Evolutionary conservation across 345 rosid species (phyloP).

Genomic region (Camelina neglecta): DNA sequence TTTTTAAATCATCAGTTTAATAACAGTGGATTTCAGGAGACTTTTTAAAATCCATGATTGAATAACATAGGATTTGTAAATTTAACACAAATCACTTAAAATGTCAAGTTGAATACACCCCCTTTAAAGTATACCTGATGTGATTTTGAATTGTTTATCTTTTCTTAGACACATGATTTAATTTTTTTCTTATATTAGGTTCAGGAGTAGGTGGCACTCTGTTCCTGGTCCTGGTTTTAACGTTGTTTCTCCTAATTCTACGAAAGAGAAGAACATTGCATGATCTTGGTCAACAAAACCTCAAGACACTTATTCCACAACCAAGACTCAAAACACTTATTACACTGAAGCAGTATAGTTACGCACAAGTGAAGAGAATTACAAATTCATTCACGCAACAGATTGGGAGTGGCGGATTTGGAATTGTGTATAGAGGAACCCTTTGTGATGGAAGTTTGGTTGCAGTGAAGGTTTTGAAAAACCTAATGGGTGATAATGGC

Average conservation of each 20-base stretch:
- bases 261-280: neutral
- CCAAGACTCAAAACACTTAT: neutral
- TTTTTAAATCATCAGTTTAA: no score
- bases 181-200: neutral
- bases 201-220: neutral
- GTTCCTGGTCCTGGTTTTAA: neutral
- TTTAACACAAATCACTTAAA: no score
- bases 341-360: neutral
- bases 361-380: neutral
- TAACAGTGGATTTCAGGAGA: no score
- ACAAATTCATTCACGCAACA: neutral
- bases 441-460: slow-evolving; percentile 2
- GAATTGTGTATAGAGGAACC: slow-evolving; percentile 5
- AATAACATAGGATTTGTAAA: no score
- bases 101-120: no score
- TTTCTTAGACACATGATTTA: neutral
- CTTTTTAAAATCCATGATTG: no score
- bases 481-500: slow-evolving; percentile 33
- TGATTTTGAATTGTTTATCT: neutral
- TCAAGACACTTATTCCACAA: neutral
- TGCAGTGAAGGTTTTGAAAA: slow-evolving; percentile 40
- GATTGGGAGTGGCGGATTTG: slow-evolving; percentile 5
- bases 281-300: neutral
- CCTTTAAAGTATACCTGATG: neutral
- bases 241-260: neutral